A percentile compares a stretch with the other conserved stretches of the same genome.
Evolutionary conservation across 441 rosid species (phyloP).

Genomic region (Isatis lusitanica): DNA sequence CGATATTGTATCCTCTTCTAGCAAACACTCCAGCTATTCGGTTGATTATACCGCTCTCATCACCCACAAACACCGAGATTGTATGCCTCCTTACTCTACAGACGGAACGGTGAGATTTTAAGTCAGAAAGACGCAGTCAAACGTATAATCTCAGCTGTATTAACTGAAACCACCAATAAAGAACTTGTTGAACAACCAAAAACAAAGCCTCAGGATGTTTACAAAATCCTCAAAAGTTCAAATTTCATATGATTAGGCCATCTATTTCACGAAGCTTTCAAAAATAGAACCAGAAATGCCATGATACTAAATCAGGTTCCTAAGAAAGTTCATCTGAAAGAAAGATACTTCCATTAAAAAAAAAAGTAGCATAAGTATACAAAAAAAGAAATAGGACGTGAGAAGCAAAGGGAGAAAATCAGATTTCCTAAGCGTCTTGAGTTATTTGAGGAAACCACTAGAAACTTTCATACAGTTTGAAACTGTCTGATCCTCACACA

Average conservation of each 20-base stretch:
- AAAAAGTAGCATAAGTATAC: neutral
- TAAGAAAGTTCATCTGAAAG: no score
- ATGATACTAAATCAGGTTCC: no score
- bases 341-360: neutral
- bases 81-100: conserved; percentile 71
- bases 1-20: conserved; percentile 85
- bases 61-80: conserved; percentile 82
- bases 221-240: no score
- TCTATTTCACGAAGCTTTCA: no score
- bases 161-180: neutral
- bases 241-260: no score
- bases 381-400: neutral
- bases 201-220: no score
- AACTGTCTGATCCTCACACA: neutral
- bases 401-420: neutral
- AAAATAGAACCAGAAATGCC: no score
- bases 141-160: neutral
- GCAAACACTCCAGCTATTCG: conserved; percentile 92
- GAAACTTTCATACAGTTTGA: neutral
- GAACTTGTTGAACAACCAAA: neutral
- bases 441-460: neutral
- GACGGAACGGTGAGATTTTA: neutral
- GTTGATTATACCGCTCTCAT: conserved; percentile 91
- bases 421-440: neutral
- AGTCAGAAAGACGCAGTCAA: neutral